Base-by-base conservation (phyloP, 805 yeast genomes). In the Candida vartiovaarae region DNA sequence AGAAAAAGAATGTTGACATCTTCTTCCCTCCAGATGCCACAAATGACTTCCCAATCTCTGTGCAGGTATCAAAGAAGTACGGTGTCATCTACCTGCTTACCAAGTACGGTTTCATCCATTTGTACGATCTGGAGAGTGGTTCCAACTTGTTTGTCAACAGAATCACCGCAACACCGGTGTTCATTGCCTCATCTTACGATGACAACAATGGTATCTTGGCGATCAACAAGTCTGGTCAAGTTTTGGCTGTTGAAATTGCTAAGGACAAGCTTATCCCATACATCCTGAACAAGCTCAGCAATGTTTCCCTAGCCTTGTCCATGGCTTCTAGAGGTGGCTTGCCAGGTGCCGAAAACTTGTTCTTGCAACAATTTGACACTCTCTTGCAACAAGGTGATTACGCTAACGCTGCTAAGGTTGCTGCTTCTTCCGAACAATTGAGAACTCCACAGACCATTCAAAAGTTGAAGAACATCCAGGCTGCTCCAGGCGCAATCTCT, bases 11-110 rank as follows among this genome's bases (percentile, higher is more conserved):
- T 38, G 93, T 86, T 39, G 98, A 91, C 57, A 81, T 93, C 49
- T 93, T 85, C 68, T 89, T 91, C 77, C 99, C 99, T 32, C 90
- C 95, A 27, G 99, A 95, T 68, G 95, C 96, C 38, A 74, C 85
- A 34, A 85, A 84, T 63, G 99, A 93, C 68, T 93, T 93, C 81
- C 99, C 99, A 48, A 89, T 93, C 53, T 78, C 95, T 41, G 77
- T 90, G 49, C 93, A 88, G 63, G 80, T 91, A 36, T 82, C 96
- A 26, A 76, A 84, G 67, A 76, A 77, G 60, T 93, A 81, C 57
- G 98, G 98, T 53, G 78, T 93, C 48, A 73, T 85, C 49, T 93
- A 89, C 65, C 74, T 93, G 53, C 75, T 93, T 62, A 93, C 99
- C 48, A 95, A 95, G 70, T 85, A 85, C 61, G 99, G 99, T 27